These are phyloP conservation scores for Cordyceps cicadae DNA, from an alignment of 2,329 filamentous ascomycete species.

Conservation along the genomic window DNA sequence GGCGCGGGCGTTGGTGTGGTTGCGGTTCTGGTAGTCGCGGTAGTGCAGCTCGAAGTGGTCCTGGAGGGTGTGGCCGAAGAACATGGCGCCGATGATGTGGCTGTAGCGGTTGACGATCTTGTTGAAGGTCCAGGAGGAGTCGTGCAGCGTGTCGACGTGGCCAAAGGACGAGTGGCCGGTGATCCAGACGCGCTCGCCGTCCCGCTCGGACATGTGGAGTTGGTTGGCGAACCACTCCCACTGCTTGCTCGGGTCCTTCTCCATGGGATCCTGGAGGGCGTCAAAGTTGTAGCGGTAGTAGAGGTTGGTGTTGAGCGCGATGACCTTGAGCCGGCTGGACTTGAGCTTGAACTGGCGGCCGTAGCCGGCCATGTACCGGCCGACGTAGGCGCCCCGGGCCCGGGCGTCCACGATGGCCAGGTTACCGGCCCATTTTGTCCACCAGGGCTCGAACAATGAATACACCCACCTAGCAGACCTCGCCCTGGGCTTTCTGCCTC, in stretches of 20 bases:
- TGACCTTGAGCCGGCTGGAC: slow-evolving; percentile 24
- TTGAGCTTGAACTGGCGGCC: slow-evolving; percentile 7
- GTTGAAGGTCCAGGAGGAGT: slow-evolving; percentile 44
- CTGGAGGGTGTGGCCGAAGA: slow-evolving; percentile 50
- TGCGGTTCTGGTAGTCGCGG: slow-evolving; percentile 34
- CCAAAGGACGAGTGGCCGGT: slow-evolving; percentile 51
- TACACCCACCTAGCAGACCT: slow-evolving; percentile 41
- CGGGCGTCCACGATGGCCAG: slow-evolving; percentile 23
- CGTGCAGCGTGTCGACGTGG: slow-evolving; percentile 41
- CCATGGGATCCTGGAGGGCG: slow-evolving; percentile 42
- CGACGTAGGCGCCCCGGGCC: slow-evolving; percentile 42
- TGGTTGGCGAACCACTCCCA: slow-evolving; percentile 46
- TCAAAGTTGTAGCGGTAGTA: slow-evolving; percentile 53
- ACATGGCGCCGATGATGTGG: slow-evolving; percentile 45
- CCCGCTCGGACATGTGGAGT: slow-evolving; percentile 43
- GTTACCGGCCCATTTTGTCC: slow-evolving; percentile 39
- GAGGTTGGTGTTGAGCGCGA: slow-evolving; percentile 52
- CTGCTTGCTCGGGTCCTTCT: slow-evolving; percentile 42
- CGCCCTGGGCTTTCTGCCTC: slow-evolving; percentile 18
- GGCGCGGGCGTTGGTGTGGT: slow-evolving; percentile 34
- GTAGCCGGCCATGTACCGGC: slow-evolving; percentile 16
- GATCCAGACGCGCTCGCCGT: slow-evolving; percentile 46
- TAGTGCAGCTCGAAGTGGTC: slow-evolving; percentile 51
- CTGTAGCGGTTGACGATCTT: slow-evolving; percentile 46
- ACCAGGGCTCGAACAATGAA: slow-evolving; percentile 36